Evolutionary conservation across 176 grass and related monocot species (phyloP).

Genomic region (Phragmites australis): DNA sequence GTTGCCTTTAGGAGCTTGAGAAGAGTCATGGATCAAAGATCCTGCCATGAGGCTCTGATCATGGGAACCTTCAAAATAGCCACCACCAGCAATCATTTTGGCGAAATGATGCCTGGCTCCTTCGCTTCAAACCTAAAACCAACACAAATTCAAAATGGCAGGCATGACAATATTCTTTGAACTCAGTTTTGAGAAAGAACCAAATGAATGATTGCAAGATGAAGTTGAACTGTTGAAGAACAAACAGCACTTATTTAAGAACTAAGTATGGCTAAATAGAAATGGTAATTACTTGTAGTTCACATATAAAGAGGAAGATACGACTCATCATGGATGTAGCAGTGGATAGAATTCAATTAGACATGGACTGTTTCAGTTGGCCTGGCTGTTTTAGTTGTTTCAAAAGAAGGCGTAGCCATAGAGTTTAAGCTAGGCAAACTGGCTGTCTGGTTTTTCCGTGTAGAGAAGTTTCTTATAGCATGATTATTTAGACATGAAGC

Average conservation of each 20-base stretch:
- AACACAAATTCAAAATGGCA: slow-evolving; percentile 35
- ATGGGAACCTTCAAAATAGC: slow-evolving; percentile 48
- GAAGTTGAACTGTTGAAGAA: slow-evolving; percentile 10
- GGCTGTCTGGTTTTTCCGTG: slow-evolving; percentile 45
- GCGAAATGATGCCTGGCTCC: slow-evolving; percentile 1
- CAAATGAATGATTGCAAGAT: slow-evolving; percentile 32
- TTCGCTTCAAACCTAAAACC: slow-evolving; percentile 43
- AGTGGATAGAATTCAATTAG: slow-evolving; percentile 32
- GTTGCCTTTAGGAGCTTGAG: slow-evolving; percentile 40
- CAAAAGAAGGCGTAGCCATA: slow-evolving; percentile 38
- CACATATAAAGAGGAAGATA: slow-evolving; percentile 25
- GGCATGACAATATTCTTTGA: slow-evolving; percentile 23
- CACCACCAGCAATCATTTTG: slow-evolving; percentile 64
- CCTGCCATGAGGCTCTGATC: slow-evolving; percentile 52
- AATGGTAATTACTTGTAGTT: slow-evolving; percentile 28
- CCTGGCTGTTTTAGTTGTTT: slow-evolving; percentile 52
- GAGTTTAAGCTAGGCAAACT: slow-evolving; percentile 49
- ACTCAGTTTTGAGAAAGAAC: slow-evolving; percentile 36
- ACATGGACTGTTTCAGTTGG: slow-evolving; percentile 41
- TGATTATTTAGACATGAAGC: slow-evolving; percentile 58
- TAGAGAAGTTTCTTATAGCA: slow-evolving; percentile 51
- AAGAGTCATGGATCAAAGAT: slow-evolving; percentile 53
- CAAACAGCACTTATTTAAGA: slow-evolving; percentile 17
- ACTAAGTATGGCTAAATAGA: slow-evolving; percentile 26
- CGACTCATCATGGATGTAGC: slow-evolving; percentile 31